Evolutionary conservation across 78 protist species (phyloP).

Genomic region (Salpingoeca rosetta): DNA sequence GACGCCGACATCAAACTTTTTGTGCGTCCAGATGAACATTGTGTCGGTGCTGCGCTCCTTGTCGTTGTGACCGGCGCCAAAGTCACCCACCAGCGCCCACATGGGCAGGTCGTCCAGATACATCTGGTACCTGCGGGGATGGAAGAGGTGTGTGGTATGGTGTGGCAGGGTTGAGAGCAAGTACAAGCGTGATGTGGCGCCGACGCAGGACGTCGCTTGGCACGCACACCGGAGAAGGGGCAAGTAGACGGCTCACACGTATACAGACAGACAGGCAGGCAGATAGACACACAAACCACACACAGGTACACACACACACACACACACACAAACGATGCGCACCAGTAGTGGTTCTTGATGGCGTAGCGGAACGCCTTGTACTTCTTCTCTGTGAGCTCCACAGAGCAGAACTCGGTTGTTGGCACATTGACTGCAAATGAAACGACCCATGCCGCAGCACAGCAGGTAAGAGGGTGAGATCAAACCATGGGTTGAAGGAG

Average conservation of each 20-base stretch:
- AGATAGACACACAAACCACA: no score
- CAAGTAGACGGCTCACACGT: no score
- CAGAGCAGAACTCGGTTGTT: not conserved
- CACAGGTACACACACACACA: no score
- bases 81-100: slow-evolving; percentile 47
- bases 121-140: no score
- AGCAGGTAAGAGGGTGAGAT: not conserved
- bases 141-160: no score
- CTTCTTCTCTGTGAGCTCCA: not conserved
- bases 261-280: no score
- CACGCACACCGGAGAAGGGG: no score
- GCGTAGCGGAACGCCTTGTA: slow-evolving; percentile 20
- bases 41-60: not conserved
- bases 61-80: not conserved
- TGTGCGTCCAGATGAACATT: slow-evolving; percentile 57
- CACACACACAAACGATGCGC: no score
- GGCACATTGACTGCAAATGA: not conserved
- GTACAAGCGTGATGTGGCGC: no score
- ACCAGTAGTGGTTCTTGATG: slow-evolving; percentile 46
- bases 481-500: no score
- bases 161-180: no score
- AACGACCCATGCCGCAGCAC: not conserved
- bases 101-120: slow-evolving; percentile 78
- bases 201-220: no score
- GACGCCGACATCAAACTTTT: slow-evolving; percentile 43